phyloP scores from a whole-genome alignment of 495 filamentous ascomycete genomes.

The Neurospora sp. region DNA sequence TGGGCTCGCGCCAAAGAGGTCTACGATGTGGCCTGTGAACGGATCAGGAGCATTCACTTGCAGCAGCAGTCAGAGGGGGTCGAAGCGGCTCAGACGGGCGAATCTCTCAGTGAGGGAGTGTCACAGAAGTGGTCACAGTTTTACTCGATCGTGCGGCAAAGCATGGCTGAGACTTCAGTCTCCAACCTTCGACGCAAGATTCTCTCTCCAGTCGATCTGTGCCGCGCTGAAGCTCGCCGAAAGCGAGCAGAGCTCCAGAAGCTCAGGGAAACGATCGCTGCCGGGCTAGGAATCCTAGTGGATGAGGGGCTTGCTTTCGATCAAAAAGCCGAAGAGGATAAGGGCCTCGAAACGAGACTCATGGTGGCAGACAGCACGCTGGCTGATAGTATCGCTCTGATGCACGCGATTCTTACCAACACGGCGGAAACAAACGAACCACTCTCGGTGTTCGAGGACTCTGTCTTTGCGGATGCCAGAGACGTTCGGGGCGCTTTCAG shows the following conservation, averaged over 20 bases:
- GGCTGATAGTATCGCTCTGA: slow-evolving; percentile 61
- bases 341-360: slow-evolving; percentile 56
- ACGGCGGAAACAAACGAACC: not conserved
- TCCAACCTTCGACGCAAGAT: slow-evolving; percentile 48
- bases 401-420: slow-evolving; percentile 65
- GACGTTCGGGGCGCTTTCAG: not conserved
- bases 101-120: slow-evolving; percentile 7
- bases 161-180: slow-evolving; percentile 52
- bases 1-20: slow-evolving; percentile 56
- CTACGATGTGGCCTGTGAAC: slow-evolving; percentile 44
- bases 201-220: slow-evolving; percentile 59
- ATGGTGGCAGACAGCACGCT: slow-evolving; percentile 60
- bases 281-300: slow-evolving; percentile 74
- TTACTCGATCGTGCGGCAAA: slow-evolving; percentile 66
- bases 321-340: slow-evolving; percentile 31
- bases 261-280: slow-evolving; percentile 69
- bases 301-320: slow-evolving; percentile 64
- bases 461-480: slow-evolving; percentile 44
- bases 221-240: slow-evolving; percentile 54
- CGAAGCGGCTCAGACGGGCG: not conserved
- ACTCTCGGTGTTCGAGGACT: slow-evolving; percentile 64
- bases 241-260: slow-evolving; percentile 58
- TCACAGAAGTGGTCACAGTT: slow-evolving; percentile 61
- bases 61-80: not conserved
- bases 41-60: slow-evolving; percentile 23